Conservation (phyloP, 306 rosid genomes). For the Malus fusca region DNA sequence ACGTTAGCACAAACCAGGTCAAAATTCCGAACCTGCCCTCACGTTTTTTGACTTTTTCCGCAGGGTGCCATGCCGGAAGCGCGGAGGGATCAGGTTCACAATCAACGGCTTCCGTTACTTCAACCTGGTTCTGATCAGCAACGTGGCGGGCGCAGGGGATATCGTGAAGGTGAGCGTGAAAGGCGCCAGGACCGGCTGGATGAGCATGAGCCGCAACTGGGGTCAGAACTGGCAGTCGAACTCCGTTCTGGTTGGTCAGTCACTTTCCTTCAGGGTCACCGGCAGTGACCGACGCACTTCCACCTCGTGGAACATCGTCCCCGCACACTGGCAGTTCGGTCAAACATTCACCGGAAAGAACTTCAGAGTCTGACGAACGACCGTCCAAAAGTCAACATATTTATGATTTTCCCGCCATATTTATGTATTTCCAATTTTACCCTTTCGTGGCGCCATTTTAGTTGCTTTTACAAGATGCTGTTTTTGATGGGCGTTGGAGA, state of each 20-base stretch:
- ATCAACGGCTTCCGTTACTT: conserved; percentile 86
- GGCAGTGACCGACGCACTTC: conserved; percentile 81
- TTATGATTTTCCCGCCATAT: conserved; percentile 19
- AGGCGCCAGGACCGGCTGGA: conserved; percentile 69
- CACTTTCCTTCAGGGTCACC: conserved; percentile 68
- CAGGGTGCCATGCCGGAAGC: conserved; percentile 95
- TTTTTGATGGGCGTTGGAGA: conserved; percentile 36
- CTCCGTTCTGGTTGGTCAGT: conserved; percentile 74
- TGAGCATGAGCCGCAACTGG: conserved; percentile 91
- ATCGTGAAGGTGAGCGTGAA: conserved; percentile 65
- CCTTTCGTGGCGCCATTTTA: conserved; percentile 23
- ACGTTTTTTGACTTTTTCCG: background rate
- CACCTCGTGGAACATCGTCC: conserved; percentile 85
- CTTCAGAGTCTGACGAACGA: conserved; percentile 44
- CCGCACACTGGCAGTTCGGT: conserved; percentile 84
- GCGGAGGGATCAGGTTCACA: conserved; percentile 76
- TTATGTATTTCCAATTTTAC: conserved; percentile 23
- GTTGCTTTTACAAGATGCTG: background rate
- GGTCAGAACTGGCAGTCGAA: conserved; percentile 98
- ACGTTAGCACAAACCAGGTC: background rate
- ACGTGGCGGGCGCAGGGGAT: conserved; percentile 98
- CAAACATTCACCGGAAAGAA: conserved; percentile 91
- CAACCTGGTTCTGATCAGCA: conserved; percentile 73
- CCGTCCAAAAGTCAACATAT: background rate
- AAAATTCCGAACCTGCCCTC: background rate